Evolutionary conservation across 2,329 filamentous ascomycete genomes (phyloP), one percentile per base, ranked within the genome.

Genomic region (Chaetomiaceae sp.): DNA sequence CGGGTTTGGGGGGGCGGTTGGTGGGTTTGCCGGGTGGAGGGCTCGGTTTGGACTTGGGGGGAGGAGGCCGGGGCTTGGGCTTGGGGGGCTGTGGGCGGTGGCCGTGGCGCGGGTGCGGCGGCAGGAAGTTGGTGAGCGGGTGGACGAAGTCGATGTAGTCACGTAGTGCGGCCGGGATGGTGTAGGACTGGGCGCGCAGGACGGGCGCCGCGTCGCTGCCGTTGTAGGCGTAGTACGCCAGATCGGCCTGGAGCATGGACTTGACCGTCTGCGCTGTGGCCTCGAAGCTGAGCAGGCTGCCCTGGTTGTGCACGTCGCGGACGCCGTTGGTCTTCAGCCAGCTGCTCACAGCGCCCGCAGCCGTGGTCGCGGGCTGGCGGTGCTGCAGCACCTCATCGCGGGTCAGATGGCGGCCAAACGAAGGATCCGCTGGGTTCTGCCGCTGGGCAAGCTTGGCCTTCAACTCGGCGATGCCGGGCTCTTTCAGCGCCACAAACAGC

Each of bases 41-140:
- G n/a, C n/a, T n/a, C n/a, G n/a, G n/a, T n/a, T n/a, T n/a, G n/a
- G n/a, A n/a, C n/a, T n/a, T n/a, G n/a, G n/a, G n/a, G 12, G 35
- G 34, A 6, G 14, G 34, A 9, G 35, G 27, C 27, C n/a, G 22
- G 7, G 33, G 33, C n/a, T 10, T 17, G 5, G 43, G 53, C 15
- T 42, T 32, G 10, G 41, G 38, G 4, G 19, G n/a, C n/a, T n/a
- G 43, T 26, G 22, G 22, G 18, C 33, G 42, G 20, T 37, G 24
- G 12, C 36, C 35, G 7, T 33, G 39, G 32, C 18, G 58, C 39
- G 60, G 61, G 39, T 57, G 65, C 2, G 71, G 71, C 3, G 64
- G 61, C 67, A 75, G 70, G 47, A 76, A 76, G 61, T 75, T 71
- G 47, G 65, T 62, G 34, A 76, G 58, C 0, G 74, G 73, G 33